Percentiles rank a stretch among this genome's conserved stretches.
phyloP scores from a whole-genome alignment of 1,139 yeast species.

The Diutina siamensis region DNA sequence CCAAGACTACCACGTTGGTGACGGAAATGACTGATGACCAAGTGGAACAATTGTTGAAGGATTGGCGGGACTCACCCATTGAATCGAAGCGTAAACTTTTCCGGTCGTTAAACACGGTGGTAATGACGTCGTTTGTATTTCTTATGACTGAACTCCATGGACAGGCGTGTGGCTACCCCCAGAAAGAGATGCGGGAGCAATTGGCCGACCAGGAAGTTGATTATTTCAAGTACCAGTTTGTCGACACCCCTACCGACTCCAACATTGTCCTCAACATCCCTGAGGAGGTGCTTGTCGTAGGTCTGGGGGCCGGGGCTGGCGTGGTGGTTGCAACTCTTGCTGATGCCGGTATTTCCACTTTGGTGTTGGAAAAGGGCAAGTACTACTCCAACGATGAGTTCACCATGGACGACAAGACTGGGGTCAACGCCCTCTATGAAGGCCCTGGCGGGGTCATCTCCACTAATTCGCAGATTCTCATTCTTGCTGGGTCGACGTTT shows the following conservation, averaged over 20 bases:
- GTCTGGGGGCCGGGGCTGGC: slow-evolving; percentile 51
- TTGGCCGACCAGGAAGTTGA: slow-evolving; percentile 20
- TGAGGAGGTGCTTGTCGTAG: slow-evolving; percentile 36
- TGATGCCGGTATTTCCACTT: slow-evolving; percentile 30
- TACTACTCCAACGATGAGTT: slow-evolving; percentile 29
- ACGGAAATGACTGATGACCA: slow-evolving; percentile 26
- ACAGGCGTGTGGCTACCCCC: slow-evolving; percentile 26
- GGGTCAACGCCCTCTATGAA: slow-evolving; percentile 30
- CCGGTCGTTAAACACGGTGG: slow-evolving; percentile 16
- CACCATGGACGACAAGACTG: slow-evolving; percentile 28
- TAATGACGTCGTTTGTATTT: slow-evolving; percentile 16
- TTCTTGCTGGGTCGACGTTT: slow-evolving; percentile 45
- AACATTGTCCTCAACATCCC: not conserved
- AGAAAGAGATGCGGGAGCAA: slow-evolving; percentile 18
- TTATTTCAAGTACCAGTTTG: slow-evolving; percentile 15
- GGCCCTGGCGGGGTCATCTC: slow-evolving; percentile 24
- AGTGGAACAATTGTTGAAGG: slow-evolving; percentile 17
- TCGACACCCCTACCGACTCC: not conserved
- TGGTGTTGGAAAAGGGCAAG: slow-evolving; percentile 45
- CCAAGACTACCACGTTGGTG: slow-evolving; percentile 24
- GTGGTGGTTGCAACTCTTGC: slow-evolving; percentile 43
- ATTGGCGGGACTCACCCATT: slow-evolving; percentile 31
- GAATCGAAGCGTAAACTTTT: slow-evolving; percentile 20
- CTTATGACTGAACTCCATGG: slow-evolving; percentile 24
- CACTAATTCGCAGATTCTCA: slow-evolving; percentile 23